Base-by-base conservation (phyloP, 257 asterid genomes). In the Solanum sitiens region DNA sequence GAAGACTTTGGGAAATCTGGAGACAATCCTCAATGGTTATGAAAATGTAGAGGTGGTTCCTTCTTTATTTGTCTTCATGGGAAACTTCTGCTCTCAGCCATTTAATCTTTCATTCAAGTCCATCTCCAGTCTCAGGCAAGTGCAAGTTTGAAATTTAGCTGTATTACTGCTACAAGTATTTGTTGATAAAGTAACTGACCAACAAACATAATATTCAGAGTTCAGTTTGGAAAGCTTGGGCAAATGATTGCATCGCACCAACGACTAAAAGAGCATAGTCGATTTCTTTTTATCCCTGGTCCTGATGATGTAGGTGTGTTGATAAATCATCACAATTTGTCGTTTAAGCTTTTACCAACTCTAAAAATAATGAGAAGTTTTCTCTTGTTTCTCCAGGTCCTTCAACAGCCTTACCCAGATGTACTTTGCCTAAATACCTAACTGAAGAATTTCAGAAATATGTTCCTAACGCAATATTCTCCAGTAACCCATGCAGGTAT, bases 401-500 rank as follows among this genome's bases (percentile, higher is more conserved):
- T 93, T 95, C 98, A 83, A 93, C 94, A 92, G 98, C 90, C 87
- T 91, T 95, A 44, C 99, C 99, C 85, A 93, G 97, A 91, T 93
- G 96, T 88, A 72, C 94, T 83, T 86, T 97, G 93, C 99, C 99
- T 50, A 94, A 93, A 89, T 96, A 93, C 92, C 89, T 97, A 86
- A 95, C 94, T 5, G 99, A 94, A 89, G 99, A 97, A 89, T 92
- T 97, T 87, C 94, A 91, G 84, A 91, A 91, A 87, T 91, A 92
- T 84, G 89, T 97, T 85, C 96, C 99, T 4, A 95, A 91, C 79
- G 95, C 99, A 83, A 93, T 90, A 72, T 97, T 95, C 90, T 85
- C 92, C 61, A 97, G 98, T 87, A 97, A 97, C 89, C 99, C 99
- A 53, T 97, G 99, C 98, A 95, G 99, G 99, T 95, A 90, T 87